These are phyloP conservation scores for Penicillium ochrochloron DNA, from an alignment of 495 filamentous ascomycete genomes.

Conservation along the genomic window DNA sequence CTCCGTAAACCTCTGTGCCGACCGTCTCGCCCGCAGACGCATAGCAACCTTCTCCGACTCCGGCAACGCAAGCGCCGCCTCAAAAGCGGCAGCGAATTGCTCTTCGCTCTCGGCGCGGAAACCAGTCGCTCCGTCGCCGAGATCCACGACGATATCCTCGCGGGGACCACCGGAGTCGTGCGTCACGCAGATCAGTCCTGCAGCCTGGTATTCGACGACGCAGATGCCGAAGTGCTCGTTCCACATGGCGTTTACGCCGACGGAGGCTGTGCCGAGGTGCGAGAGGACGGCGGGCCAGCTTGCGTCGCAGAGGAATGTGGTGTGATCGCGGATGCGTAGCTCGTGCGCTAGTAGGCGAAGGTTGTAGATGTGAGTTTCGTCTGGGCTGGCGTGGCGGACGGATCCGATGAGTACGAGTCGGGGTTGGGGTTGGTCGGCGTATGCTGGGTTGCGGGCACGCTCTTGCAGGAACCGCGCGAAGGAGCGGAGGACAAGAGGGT, in stretches of 20 bases:
- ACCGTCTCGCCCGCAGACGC: conserved; percentile 72
- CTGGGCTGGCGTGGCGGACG: conserved; percentile 76
- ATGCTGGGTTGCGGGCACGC: conserved; percentile 52
- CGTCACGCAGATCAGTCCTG: conserved; percentile 87
- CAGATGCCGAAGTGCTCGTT: conserved; percentile 99
- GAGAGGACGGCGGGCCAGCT: conserved; percentile 82
- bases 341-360: conserved; percentile 88
- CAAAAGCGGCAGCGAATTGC: conserved; percentile 80
- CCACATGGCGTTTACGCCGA: conserved; percentile 99
- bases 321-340: conserved; percentile 77
- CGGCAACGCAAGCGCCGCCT: conserved; percentile 70
- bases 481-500: conserved; percentile 78
- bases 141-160: conserved; percentile 83
- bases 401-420: conserved; percentile 84
- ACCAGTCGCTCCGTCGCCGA: conserved; percentile 78
- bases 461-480: conserved; percentile 73
- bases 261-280: conserved; percentile 71
- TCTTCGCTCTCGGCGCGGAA: conserved; percentile 78
- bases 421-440: conserved; percentile 29
- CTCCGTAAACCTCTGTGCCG: conserved; percentile 84
- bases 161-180: conserved; percentile 92
- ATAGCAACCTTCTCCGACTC: conserved; percentile 69
- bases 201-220: conserved; percentile 97
- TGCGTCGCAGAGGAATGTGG: conserved; percentile 87
- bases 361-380: conserved; percentile 88